These are phyloP conservation scores for Triticum timopheevii DNA, from an alignment of 176 grass and related monocot genomes.

Conservation along the genomic window DNA sequence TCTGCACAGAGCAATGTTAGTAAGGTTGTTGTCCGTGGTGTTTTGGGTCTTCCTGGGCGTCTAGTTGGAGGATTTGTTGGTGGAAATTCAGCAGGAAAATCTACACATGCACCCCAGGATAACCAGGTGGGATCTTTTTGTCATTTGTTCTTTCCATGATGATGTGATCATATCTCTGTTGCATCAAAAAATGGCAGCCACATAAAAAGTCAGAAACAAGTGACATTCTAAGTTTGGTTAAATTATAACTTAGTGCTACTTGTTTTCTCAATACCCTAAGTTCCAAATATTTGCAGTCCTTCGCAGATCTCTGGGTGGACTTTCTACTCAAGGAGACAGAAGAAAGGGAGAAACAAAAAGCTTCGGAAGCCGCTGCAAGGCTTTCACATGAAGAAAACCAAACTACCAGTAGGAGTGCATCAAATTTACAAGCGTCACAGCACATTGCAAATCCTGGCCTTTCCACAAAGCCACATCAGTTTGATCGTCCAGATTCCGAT, in stretches of 20 bases:
- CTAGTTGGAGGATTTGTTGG: conserved; percentile 81
- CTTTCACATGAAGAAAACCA: conserved; percentile 31
- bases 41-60: conserved; percentile 78
- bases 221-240: background rate
- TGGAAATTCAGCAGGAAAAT: conserved; percentile 42
- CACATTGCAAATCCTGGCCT: conserved; percentile 26
- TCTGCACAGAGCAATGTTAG: conserved; percentile 72
- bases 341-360: conserved; percentile 89
- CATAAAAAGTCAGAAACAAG: background rate
- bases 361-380: conserved; percentile 36
- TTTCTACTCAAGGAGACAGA: conserved; percentile 97
- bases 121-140: conserved; percentile 54
- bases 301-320: conserved; percentile 92
- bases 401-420: conserved; percentile 4
- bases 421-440: conserved; percentile 7
- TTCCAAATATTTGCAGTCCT: conserved; percentile 55
- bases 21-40: conserved; percentile 79
- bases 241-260: background rate
- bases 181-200: background rate
- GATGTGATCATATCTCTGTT: background rate
- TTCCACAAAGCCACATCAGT: conserved; percentile 29
- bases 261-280: background rate
- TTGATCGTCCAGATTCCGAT: conserved; percentile 31
- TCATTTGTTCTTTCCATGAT: background rate
- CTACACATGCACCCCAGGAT: conserved; percentile 55